Base-by-base conservation (phyloP, 2,329 filamentous ascomycete species). In the Coleophoma eucalyptorum region DNA sequence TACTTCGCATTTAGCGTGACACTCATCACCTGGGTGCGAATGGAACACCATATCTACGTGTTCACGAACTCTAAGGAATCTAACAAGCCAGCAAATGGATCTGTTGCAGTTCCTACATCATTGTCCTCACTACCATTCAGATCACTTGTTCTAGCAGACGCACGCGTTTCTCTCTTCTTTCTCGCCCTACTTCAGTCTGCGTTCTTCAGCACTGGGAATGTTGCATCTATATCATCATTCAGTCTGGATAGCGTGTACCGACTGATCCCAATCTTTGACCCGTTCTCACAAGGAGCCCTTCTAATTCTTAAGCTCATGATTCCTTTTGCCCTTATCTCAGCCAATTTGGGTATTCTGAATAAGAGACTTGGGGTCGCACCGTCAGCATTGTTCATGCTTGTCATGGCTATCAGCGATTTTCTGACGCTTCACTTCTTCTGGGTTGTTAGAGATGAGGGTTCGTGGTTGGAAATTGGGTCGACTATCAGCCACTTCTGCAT, bases 401-500 rank as follows among this genome's bases (percentile, higher is more conserved):
- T 96, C 46, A 96, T 97, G 83, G 89, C 88, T 1, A 82, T 95
- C 47, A 92, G 88, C 54, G 94, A 99, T 66, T 83, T 96, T 46
- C 78, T 97, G 66, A 97, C 94, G 3, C 77, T 99, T 48, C 90
- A 94, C 62, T 99, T 99, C 75, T 99, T 99, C 72, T 99, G 90
- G 84, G 90, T 96, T 62, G 94, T 99, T 43, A 89, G 88, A 63
- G 94, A 99, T 61, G 94, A 99, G 67, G 94, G 94, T 0, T 94
- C 88, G 19, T 99, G 94, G 94, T 72, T 99, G 53, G 94, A 99
- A 66, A 99, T 99, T 65, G 94, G 94, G 32, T 96, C 90, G 26
- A 97, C 90, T 3, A 99, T 99, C 58, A 96, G 84, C 63, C 92
- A 97, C 67, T 99, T 97, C 69, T 84, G 85, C 54, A 97, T 99